A percentile compares a stretch with the other conserved stretches of the same genome.
Conservation (phyloP, 352 stramenopile genomes). For the Phytophthora fragariaefolia region DNA sequence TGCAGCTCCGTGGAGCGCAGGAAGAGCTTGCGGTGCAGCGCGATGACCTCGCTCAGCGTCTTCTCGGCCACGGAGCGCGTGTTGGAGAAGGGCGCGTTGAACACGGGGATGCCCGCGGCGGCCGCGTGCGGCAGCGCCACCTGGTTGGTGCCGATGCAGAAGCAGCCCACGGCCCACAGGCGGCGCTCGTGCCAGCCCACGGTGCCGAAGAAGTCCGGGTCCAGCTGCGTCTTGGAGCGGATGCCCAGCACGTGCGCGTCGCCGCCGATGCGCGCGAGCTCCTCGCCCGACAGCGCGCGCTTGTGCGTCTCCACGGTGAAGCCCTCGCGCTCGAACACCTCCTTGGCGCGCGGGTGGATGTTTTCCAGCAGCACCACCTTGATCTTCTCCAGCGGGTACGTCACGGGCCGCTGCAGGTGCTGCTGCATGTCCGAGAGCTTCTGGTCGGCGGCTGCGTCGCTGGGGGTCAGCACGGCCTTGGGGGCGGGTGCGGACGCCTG, state of each 20-base stretch:
- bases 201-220: conserved; percentile 78
- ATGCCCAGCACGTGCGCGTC: conserved; percentile 84
- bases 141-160: conserved; percentile 89
- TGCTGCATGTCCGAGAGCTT: conserved; percentile 23
- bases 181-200: conserved; percentile 83
- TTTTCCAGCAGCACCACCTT: conserved; percentile 88
- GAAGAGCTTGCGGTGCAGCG: conserved; percentile 86
- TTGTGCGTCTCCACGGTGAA: conserved; percentile 85
- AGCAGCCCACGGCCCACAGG: conserved; percentile 82
- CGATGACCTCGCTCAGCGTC: conserved; percentile 83
- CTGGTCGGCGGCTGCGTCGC: conserved; percentile 17
- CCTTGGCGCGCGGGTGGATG: conserved; percentile 78
- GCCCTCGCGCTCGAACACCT: conserved; percentile 81
- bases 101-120: conserved; percentile 74
- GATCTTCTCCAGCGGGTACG: conserved; percentile 80
- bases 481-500: conserved; percentile 36
- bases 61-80: conserved; percentile 88
- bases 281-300: conserved; percentile 69
- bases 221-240: conserved; percentile 84
- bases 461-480: conserved; percentile 24
- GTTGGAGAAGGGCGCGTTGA: conserved; percentile 89
- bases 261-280: conserved; percentile 75
- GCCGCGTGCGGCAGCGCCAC: conserved; percentile 70
- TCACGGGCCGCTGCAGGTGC: conserved; percentile 75
- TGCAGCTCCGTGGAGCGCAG: conserved; percentile 80